A percentile compares a stretch with the other conserved stretches of the same genome.
Conservation (phyloP, 805 yeast species). For the Monosporozyma solicola region DNA sequence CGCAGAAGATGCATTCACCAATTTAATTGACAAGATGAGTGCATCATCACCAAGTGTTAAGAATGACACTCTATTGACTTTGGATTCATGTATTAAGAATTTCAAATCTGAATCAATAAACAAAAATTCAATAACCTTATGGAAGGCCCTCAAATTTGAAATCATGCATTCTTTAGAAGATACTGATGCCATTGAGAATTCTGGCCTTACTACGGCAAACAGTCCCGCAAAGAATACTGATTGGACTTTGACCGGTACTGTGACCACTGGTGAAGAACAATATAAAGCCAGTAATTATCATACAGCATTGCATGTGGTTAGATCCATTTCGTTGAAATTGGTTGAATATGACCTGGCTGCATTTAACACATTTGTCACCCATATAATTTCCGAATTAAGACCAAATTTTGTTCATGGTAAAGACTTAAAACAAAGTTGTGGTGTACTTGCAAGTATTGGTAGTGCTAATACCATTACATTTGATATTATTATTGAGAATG, state of each 20-base stretch:
- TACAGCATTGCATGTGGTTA: conserved; percentile 38
- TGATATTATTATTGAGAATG: conserved; percentile 39
- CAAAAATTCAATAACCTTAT: conserved; percentile 61
- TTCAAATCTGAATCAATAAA: conserved; percentile 44
- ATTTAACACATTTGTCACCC: conserved; percentile 33
- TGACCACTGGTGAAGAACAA: conserved; percentile 5
- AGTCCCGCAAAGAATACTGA: background rate
- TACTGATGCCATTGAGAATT: conserved; percentile 11
- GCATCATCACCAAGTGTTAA: conserved; percentile 68
- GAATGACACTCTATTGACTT: conserved; percentile 59
- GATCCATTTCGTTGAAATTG: conserved; percentile 35
- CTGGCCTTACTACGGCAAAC: background rate
- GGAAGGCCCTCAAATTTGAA: conserved; percentile 87
- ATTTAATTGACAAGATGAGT: conserved; percentile 67
- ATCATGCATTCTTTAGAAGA: conserved; percentile 71
- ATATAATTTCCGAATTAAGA: conserved; percentile 42
- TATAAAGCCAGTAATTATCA: conserved; percentile 32
- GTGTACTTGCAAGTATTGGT: conserved; percentile 49
- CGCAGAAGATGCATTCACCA: conserved; percentile 68
- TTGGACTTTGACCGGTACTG: conserved; percentile 5
- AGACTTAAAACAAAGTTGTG: conserved; percentile 54
- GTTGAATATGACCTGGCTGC: conserved; percentile 22
- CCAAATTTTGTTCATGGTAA: conserved; percentile 43
- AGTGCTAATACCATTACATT: conserved; percentile 39
- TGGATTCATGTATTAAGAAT: conserved; percentile 44